Evolutionary conservation across 148 eudicot species (phyloP).

Genomic region (Amaranthus palmeri): DNA sequence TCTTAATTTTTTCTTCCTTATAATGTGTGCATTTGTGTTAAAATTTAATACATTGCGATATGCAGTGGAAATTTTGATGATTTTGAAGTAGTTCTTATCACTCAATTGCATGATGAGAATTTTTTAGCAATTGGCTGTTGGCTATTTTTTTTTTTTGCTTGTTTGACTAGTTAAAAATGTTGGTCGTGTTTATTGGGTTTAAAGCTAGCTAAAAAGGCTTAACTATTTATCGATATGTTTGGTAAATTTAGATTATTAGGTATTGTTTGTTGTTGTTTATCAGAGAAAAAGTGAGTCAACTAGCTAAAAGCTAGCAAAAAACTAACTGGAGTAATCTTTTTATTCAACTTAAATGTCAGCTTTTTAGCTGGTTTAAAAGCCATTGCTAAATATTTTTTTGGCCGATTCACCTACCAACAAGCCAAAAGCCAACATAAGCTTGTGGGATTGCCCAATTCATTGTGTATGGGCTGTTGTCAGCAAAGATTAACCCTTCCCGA

Average conservation of each 20-base stretch:
- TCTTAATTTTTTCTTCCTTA: not conserved
- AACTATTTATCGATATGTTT: not conserved
- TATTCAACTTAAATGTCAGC: too few species aligned
- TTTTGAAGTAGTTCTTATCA: conserved; percentile 4
- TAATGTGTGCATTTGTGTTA: conserved; percentile 17
- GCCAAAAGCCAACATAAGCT: conserved; percentile 13
- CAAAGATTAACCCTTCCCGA: conserved; percentile 8
- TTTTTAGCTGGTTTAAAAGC: too few species aligned
- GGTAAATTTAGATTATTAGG: conserved; percentile 8
- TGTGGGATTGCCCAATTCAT: conserved; percentile 13
- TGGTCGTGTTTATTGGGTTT: too few species aligned
- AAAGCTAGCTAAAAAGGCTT: too few species aligned
- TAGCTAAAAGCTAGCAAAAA: too few species aligned
- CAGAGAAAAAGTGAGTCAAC: too few species aligned
- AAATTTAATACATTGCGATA: conserved; percentile 2
- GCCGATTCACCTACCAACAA: too few species aligned
- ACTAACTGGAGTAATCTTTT: too few species aligned
- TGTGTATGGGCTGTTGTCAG: not conserved
- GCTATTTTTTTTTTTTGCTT: too few species aligned
- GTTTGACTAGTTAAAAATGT: too few species aligned
- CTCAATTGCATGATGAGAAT: not conserved
- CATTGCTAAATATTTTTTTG: too few species aligned
- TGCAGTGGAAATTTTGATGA: not conserved
- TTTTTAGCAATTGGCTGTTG: too few species aligned
- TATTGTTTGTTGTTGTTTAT: not conserved